phyloP scores from a whole-genome alignment of 805 yeast species.

The Starmerella cellae region DNA sequence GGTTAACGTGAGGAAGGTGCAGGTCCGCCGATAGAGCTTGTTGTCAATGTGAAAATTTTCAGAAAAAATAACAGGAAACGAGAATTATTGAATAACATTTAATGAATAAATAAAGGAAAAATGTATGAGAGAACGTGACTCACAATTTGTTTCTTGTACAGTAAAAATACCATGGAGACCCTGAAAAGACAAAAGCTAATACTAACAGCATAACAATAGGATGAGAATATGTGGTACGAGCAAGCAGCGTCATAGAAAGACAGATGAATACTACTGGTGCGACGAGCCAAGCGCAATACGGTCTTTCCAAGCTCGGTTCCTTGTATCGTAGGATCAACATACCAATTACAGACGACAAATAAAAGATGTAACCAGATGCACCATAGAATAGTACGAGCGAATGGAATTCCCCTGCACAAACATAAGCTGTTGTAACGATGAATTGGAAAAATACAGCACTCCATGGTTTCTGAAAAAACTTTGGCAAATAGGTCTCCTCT shows the following conservation, averaged over 20 bases:
- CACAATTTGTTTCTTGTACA: no score
- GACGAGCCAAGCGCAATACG: conserved; percentile 28
- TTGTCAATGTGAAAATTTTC: no score
- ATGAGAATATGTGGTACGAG: conserved; percentile 3
- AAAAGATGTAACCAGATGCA: conserved; percentile 26
- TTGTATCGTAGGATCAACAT: conserved; percentile 26
- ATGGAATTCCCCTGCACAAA: conserved; percentile 30
- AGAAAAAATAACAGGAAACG: no score
- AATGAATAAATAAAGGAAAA: no score
- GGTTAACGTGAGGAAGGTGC: not conserved
- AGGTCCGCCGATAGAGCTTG: not conserved
- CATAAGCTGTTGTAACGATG: conserved; percentile 23
- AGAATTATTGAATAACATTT: no score
- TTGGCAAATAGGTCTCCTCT: conserved; percentile 27
- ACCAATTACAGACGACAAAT: conserved; percentile 29
- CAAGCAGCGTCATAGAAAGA: conserved; percentile 3
- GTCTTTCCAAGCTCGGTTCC: conserved; percentile 29
- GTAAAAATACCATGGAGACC: conserved; percentile 5
- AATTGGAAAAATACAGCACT: conserved; percentile 27
- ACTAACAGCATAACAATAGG: conserved; percentile 5
- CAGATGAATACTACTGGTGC: conserved; percentile 24
- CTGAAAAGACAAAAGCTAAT: conserved; percentile 1
- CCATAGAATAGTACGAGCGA: conserved; percentile 30
- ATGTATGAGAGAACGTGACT: no score
- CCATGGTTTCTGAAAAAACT: conserved; percentile 16